Base-by-base conservation (phyloP, 139 green algal genomes). In the Klebsormidium nitens region DNA sequence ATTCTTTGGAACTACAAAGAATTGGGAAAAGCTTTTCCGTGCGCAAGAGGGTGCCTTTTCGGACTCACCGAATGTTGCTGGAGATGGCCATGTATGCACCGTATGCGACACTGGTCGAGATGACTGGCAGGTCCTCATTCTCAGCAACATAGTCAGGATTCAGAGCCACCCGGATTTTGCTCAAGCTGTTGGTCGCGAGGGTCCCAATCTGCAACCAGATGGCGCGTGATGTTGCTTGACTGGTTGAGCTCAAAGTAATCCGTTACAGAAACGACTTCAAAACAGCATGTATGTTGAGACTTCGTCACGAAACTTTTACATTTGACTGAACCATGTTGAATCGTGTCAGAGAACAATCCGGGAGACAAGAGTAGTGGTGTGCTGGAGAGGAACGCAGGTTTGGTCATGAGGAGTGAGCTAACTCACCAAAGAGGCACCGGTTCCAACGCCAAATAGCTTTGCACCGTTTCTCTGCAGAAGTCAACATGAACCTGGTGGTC, bases 11-110 rank as follows among this genome's bases (percentile, higher is more conserved):
- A n/a, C n/a, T n/a, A n/a, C n/a, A n/a, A n/a, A n/a, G 42, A 50
- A 50, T 11, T 11, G 14, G 42, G 42, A 50, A 50, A 50, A 11
- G 14, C 11, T 11, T 11, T 11, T 50, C 11, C 14, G 42, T 50
- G 42, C 14, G 42, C 11, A 14, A 50, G 14, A 14, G 42, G 42
- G 63, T 86, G 93, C n/a, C n/a, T n/a, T n/a, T n/a, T n/a, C n/a
- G n/a, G 34, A 76, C 69, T 49, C 23, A 23, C 11, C 91, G 84
- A 58, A 98, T 70, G 85, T 98, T 98, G 77, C 75, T 88, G 19
- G 82, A 92, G 6, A 88, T 75, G 23, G 85, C 87, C 93, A 98
- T 98, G 87, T 97, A 98, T 0, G 82, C 71, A n/a, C 87, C 94
- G 71, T 98, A 98, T 0, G 86, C 87, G 1, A 85, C 66, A 36